phyloP scores from a whole-genome alignment of 1,284 basidiomycete species.

The Trametes hirsuta region DNA sequence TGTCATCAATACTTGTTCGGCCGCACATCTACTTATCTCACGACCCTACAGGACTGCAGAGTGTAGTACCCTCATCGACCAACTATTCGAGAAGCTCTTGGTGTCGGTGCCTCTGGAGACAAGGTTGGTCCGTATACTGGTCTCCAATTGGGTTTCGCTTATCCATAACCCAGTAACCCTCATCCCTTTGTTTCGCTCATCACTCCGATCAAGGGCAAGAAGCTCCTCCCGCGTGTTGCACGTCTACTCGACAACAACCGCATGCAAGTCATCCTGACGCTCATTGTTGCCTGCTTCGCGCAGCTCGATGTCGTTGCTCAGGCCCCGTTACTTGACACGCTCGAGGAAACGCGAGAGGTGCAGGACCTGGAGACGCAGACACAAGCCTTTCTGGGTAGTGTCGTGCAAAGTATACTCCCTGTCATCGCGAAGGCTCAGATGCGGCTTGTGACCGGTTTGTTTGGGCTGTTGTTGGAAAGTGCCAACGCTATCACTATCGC shows the following conservation, averaged over 20 bases:
- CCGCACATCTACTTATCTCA: too few relatives aligned
- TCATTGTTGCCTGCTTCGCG: slow-evolving; percentile 92
- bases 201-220: slow-evolving; percentile 90
- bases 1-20: not conserved
- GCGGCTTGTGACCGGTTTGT: slow-evolving; percentile 84
- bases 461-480: slow-evolving; percentile 84
- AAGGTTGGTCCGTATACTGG: slow-evolving; percentile 67
- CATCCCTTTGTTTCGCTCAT: slow-evolving; percentile 97
- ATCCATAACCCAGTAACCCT: slow-evolving; percentile 62
- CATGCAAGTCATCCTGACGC: slow-evolving; percentile 86
- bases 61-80: slow-evolving; percentile 66
- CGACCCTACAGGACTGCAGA: slow-evolving; percentile 32
- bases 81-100: slow-evolving; percentile 82
- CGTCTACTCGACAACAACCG: slow-evolving; percentile 84
- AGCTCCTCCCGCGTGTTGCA: slow-evolving; percentile 86
- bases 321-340: slow-evolving; percentile 71
- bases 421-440: slow-evolving; percentile 81
- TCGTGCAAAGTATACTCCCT: slow-evolving; percentile 86
- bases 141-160: not conserved
- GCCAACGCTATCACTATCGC: slow-evolving; percentile 78
- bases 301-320: slow-evolving; percentile 89
- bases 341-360: slow-evolving; percentile 65
- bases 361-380: slow-evolving; percentile 87
- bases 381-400: slow-evolving; percentile 84
- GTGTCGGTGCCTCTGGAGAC: slow-evolving; percentile 93